Conservation (phyloP, 306 rosid species). For the Prunus mongolica region DNA sequence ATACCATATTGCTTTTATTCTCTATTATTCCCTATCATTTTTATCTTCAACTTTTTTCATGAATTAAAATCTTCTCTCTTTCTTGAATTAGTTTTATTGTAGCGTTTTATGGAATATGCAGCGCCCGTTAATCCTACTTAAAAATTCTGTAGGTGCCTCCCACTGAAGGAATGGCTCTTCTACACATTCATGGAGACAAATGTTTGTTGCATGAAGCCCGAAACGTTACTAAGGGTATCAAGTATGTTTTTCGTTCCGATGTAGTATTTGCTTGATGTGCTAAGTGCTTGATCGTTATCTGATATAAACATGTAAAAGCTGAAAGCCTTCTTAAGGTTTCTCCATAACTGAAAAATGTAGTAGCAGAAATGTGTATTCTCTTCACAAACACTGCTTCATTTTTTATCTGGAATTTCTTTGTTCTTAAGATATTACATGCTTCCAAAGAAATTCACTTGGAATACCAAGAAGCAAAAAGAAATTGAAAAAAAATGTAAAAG, state of each 20-base stretch:
- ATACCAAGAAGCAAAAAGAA: not conserved
- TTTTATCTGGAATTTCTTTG: not conserved
- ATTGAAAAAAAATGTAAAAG: not conserved
- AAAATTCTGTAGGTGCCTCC: conserved; percentile 64
- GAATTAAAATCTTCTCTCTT: not conserved
- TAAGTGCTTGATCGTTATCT: not conserved
- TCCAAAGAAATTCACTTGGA: not conserved
- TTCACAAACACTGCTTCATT: not conserved
- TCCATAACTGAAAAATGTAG: not conserved
- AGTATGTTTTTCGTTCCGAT: conserved; percentile 85
- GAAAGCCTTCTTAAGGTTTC: not conserved
- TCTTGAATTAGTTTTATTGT: not conserved
- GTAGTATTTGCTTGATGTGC: conserved; percentile 64
- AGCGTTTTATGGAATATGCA: conserved; percentile 21
- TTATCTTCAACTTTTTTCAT: not conserved
- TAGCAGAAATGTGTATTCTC: not conserved
- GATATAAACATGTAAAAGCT: not conserved
- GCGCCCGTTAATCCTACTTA: conserved; percentile 19
- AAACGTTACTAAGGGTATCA: conserved; percentile 73
- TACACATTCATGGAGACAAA: conserved; percentile 83
- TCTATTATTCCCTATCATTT: not conserved
- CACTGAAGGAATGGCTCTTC: conserved; percentile 86
- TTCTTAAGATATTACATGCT: not conserved
- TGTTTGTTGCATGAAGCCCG: conserved; percentile 95
- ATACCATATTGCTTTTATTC: not conserved